phyloP scores from a whole-genome alignment of 2,329 filamentous ascomycete species.

The Claviceps quebecensis region DNA sequence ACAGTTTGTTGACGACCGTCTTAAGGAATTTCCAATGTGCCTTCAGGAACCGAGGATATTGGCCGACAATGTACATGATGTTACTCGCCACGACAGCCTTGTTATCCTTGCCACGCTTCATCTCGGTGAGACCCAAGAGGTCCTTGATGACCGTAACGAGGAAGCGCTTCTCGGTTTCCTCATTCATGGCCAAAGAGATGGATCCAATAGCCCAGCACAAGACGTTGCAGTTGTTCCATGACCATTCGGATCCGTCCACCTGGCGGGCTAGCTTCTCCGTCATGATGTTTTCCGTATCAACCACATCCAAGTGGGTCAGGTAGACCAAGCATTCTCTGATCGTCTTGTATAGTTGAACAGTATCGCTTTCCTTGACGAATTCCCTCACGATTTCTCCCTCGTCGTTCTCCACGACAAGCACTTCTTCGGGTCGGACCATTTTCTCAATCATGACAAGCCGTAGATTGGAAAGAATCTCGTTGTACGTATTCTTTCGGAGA shows the following conservation, averaged over 20 bases:
- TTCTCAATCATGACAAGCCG: conserved; percentile 99
- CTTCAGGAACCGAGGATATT: conserved; percentile 96
- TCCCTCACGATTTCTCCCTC: conserved; percentile 98
- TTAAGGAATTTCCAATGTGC: conserved; percentile 99
- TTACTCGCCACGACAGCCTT: conserved; percentile 98
- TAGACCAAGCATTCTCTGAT: conserved; percentile 95
- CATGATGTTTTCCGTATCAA: conserved; percentile 98
- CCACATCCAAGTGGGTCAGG: conserved; percentile 89
- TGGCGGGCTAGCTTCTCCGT: conserved; percentile 93
- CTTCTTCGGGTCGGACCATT: conserved; percentile 97
- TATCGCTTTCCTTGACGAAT: conserved; percentile 98
- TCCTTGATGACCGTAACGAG: conserved; percentile 98
- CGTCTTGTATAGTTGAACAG: conserved; percentile 97
- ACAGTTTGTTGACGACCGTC: conserved; percentile 98
- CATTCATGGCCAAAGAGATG: conserved; percentile 97
- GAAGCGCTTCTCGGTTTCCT: conserved; percentile 97
- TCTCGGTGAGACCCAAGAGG: conserved; percentile 87
- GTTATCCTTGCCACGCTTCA: conserved; percentile 99
- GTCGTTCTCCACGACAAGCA: conserved; percentile 97
- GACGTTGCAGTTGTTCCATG: conserved; percentile 99
- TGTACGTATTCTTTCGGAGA: conserved; percentile 94
- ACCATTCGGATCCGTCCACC: conserved; percentile 93
- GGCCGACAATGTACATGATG: conserved; percentile 99
- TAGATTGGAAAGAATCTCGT: conserved; percentile 83
- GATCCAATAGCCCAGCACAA: conserved; percentile 99